These are phyloP conservation scores for Ceratocystis cacaofunesta DNA, from an alignment of 2,329 filamentous ascomycete species.

Conservation along the genomic window DNA sequence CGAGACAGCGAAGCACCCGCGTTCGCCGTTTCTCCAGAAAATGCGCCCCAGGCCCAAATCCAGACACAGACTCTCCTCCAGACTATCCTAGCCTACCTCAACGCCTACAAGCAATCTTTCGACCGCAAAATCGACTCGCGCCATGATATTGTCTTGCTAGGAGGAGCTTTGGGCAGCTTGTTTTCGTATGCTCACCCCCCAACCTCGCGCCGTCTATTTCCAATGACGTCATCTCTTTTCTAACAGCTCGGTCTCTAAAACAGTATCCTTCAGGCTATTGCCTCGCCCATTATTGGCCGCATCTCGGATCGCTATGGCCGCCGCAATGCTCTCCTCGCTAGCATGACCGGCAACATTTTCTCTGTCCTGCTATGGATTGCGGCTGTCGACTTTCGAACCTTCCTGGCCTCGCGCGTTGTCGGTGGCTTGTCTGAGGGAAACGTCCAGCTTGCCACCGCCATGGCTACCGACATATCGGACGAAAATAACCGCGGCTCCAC, in stretches of 20 bases:
- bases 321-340: conserved; percentile 70
- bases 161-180: conserved; percentile 81
- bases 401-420: conserved; percentile 81
- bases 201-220: not conserved
- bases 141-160: conserved; percentile 92
- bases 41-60: conserved; percentile 24
- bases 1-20: conserved; percentile 58
- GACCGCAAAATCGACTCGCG: conserved; percentile 83
- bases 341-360: conserved; percentile 84
- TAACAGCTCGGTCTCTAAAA: not conserved
- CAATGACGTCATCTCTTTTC: conserved; percentile 1
- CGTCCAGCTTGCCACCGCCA: conserved; percentile 87
- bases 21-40: conserved; percentile 24
- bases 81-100: conserved; percentile 65
- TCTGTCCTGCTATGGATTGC: conserved; percentile 90
- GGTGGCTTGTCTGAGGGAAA: conserved; percentile 94
- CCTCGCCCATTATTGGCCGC: conserved; percentile 77
- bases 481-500: conserved; percentile 71
- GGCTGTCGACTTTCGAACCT: conserved; percentile 88
- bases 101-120: conserved; percentile 89
- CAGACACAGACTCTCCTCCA: conserved; percentile 50
- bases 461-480: conserved; percentile 90
- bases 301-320: conserved; percentile 83
- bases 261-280: conserved; percentile 78
- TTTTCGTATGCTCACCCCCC: conserved; percentile 44